Base-by-base conservation (phyloP, 176 grass and related monocot species). In the Miscanthus lutarioriparius region DNA sequence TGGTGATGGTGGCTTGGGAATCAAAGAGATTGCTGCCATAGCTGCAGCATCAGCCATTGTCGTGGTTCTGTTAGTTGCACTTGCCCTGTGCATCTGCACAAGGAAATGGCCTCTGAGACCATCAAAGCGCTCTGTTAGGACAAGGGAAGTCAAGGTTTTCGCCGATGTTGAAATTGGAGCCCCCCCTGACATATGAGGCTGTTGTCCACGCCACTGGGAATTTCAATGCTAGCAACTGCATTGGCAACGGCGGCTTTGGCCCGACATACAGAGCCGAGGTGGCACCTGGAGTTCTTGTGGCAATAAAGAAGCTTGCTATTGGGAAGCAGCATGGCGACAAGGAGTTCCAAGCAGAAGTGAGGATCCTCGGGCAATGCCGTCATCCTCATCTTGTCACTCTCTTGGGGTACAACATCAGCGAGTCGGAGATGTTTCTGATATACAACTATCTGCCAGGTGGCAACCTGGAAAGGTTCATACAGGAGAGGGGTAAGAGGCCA, bases 381-480 rank as follows among this genome's bases (percentile, higher is more conserved):
- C 95, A 97, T 88, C 86, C 90, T 59, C 94, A 97, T 86, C 91
- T 97, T 58, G 95, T 97, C 43, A 97, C 90, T n/a, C 86, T 97
- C 38, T 84, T 97, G 36, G 95, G 95, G 59, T 94, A 84, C 80
- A 88, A 97, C 78, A 44, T 94, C 66, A 84, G 88, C 61, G 88
- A 97, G 14, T 32, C 90, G 6, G 95, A 94, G 70, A 97, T 90
- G 91, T 97, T 97, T 83, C 62, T 97, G 74, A 94, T 97, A 87
- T 97, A 97, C 62, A 97, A 97, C 80, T 97, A 97, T 82, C 67
- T 97, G 61, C 61, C 95, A 10, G 95, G 92, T 38, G 95, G 95
- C 58, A 94, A 97, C 67, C 81, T 97, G 78, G 92, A 97, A 76
- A 94, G 75, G 66, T 94, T 97, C 75, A 91, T 97, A 83, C 88